Evolutionary conservation across 495 filamentous ascomycete species (phyloP).

Genomic region (Tuber aestivum): DNA sequence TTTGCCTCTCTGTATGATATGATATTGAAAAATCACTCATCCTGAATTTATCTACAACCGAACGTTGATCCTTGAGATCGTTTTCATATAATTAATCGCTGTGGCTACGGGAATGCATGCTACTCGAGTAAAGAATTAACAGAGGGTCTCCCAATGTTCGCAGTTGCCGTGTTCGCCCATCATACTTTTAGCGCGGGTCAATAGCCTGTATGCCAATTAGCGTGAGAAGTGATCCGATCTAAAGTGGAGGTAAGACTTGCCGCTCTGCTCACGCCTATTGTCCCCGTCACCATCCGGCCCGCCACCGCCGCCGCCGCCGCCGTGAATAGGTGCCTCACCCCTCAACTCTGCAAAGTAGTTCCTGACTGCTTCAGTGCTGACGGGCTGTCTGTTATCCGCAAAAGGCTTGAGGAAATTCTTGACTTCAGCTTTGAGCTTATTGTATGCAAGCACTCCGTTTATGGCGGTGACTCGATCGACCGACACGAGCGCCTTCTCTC

Average conservation of each 20-base stretch:
- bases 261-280: constrained; percentile 56
- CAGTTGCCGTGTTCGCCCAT: not conserved
- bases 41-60: not conserved
- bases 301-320: constrained; percentile 45
- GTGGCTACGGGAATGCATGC: not conserved
- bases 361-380: constrained; percentile 92
- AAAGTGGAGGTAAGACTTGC: constrained; percentile 31
- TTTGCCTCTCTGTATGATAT: not conserved
- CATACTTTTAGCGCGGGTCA: not conserved
- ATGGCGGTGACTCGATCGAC: constrained; percentile 89
- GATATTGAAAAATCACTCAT: not conserved
- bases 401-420: constrained; percentile 89
- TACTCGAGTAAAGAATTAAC: not conserved
- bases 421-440: constrained; percentile 86
- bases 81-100: not conserved
- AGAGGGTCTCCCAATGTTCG: not conserved
- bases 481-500: constrained; percentile 80
- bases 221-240: not conserved
- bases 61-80: not conserved
- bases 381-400: constrained; percentile 77
- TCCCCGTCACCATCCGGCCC: constrained; percentile 49
- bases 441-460: constrained; percentile 96
- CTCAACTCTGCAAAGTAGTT: constrained; percentile 87
- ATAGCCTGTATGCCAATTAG: constrained; percentile 20
- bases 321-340: constrained; percentile 65